Evolutionary conservation across 352 stramenopile genomes (phyloP), one percentile per base, ranked within the genome.

Genomic region (Phytophthora syringae): DNA sequence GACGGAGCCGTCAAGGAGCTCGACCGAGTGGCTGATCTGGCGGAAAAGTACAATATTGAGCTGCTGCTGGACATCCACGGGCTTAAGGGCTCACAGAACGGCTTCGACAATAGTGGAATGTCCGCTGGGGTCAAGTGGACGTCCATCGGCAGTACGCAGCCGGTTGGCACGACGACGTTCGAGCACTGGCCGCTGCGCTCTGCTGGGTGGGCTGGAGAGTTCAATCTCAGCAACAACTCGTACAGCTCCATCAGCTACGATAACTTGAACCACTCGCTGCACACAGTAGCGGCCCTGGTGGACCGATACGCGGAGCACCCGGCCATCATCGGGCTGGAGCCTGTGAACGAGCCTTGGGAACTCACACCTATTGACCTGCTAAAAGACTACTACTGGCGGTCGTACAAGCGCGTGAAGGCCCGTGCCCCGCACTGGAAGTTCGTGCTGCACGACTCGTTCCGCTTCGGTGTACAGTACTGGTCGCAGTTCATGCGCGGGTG

Each of bases 351-450:
- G 70, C 95, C 95, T 7, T 98, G 94, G 94, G 88, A 98, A 70
- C 86, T 97, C 54, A 98, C 94, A 39, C 94, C 94, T 0, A 90
- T 98, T 37, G 54, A 97, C 6, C 72, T 90, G 45, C 74, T 98
- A 39, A 97, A 98, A 59, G 75, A 94, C 25, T 99, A 98, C 74
- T 99, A 99, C 81, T 98, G 94, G 94, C 92, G 97, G 72, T 92
- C 88, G 44, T 98, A 99, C 78, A 91, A 98, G 63, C 93, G 94
- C 63, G 83, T 98, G 36, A 97, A 98, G 72, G 78, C 76, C 45
- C 76, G 91, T 11, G 95, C 94, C 20, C 94, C 93, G 2, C 88
- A 96, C 56, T 99, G 95, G 95, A 98, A 98, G 69, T 92, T 71
- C 22, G 63, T 71, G 50, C 56, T 71, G 40, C 63, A 71, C 34